Conservation (phyloP, 1,284 basidiomycete species). For the Trichosporon asahii region DNA sequence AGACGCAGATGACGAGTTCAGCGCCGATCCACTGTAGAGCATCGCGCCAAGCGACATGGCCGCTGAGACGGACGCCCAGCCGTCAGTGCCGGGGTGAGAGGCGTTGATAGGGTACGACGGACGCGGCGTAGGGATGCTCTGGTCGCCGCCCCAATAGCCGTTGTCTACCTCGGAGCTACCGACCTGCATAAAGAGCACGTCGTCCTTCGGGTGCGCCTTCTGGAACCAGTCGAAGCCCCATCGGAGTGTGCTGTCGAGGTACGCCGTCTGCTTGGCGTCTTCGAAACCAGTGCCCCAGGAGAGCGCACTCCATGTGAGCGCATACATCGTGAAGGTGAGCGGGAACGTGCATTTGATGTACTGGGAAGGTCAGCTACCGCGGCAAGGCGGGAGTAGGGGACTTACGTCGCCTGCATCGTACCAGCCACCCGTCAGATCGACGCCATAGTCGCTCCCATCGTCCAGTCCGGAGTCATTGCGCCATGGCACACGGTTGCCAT, state of each 20-base stretch:
- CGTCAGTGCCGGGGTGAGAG: slow-evolving; percentile 79
- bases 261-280: slow-evolving; percentile 74
- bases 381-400: slow-evolving; percentile 11
- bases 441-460: slow-evolving; percentile 69
- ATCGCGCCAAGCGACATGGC: slow-evolving; percentile 81
- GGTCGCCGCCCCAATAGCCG: slow-evolving; percentile 75
- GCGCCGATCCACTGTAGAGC: slow-evolving; percentile 65
- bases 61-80: slow-evolving; percentile 72
- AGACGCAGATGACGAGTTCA: slow-evolving; percentile 47
- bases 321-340: slow-evolving; percentile 72
- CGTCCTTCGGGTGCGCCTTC: slow-evolving; percentile 73
- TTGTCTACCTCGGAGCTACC: slow-evolving; percentile 66
- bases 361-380: slow-evolving; percentile 18
- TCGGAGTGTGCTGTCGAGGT: slow-evolving; percentile 79
- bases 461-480: slow-evolving; percentile 71
- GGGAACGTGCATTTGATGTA: slow-evolving; percentile 85
- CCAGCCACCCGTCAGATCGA: slow-evolving; percentile 81
- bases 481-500: slow-evolving; percentile 74
- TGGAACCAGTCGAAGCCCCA: slow-evolving; percentile 84
- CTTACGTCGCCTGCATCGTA: slow-evolving; percentile 70
- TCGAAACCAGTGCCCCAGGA: slow-evolving; percentile 81
- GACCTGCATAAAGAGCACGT: slow-evolving; percentile 75
- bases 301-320: slow-evolving; percentile 79
- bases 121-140: slow-evolving; percentile 68
- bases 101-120: slow-evolving; percentile 73